phyloP scores from a whole-genome alignment of 2,329 filamentous ascomycete species.

The Pseudogymnoascus sp. region DNA sequence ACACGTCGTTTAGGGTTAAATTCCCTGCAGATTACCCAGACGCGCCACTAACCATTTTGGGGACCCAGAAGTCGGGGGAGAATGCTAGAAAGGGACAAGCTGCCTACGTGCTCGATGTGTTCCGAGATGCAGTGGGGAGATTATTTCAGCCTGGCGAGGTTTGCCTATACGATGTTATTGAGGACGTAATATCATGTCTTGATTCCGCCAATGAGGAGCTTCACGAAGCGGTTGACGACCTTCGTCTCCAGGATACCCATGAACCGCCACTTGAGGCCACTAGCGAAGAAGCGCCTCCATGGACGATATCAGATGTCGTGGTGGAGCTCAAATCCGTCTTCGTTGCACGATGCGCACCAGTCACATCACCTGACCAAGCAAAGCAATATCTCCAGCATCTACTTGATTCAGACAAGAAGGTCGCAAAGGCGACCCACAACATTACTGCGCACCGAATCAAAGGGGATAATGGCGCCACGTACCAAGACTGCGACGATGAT shows the following conservation, averaged over 20 bases:
- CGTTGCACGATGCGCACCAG: conserved; percentile 65
- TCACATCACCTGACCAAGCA: conserved; percentile 64
- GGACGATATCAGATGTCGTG: conserved; percentile 67
- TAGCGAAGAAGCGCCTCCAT: conserved; percentile 38
- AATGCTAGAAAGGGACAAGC: conserved; percentile 64
- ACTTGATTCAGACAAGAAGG: conserved; percentile 73
- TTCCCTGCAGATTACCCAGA: conserved; percentile 72
- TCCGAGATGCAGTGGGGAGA: conserved; percentile 58
- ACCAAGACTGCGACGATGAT: conserved; percentile 93
- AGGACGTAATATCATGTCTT: conserved; percentile 48
- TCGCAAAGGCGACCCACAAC: conserved; percentile 85
- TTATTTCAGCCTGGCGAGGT: conserved; percentile 68
- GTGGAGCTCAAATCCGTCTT: conserved; percentile 85
- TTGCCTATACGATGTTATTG: conserved; percentile 86
- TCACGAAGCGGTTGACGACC: conserved; percentile 10
- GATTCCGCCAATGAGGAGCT: conserved; percentile 17
- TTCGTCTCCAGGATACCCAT: neutral
- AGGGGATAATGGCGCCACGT: conserved; percentile 44
- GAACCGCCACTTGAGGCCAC: conserved; percentile 17
- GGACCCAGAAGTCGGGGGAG: conserved; percentile 69
- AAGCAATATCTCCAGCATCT: conserved; percentile 65
- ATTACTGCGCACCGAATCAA: conserved; percentile 90
- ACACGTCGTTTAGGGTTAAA: conserved; percentile 51
- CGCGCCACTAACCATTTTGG: conserved; percentile 63
- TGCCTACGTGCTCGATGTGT: conserved; percentile 59